phyloP scores from a whole-genome alignment of 2,329 filamentous ascomycete species.

The Lasiodiplodia gonubiensis region DNA sequence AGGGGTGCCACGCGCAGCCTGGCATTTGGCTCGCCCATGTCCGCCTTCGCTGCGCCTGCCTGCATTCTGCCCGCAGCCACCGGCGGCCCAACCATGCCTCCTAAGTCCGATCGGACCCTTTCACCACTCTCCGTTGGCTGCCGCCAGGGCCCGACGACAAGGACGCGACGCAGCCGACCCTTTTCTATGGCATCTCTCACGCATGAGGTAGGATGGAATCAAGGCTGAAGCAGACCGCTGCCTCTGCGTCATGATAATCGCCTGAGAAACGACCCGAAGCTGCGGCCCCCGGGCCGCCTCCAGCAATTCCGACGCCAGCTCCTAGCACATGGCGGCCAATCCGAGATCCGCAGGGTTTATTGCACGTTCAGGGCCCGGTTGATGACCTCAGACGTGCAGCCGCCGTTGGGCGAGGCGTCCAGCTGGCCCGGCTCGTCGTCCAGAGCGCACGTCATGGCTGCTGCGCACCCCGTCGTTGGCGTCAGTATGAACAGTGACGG shows the following conservation, averaged over 20 bases:
- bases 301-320: not conserved
- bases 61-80: conserved; percentile 1
- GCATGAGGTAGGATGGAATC: not conserved
- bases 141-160: not conserved
- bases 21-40: not conserved
- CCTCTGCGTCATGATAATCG: not conserved
- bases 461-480: not conserved
- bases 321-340: not conserved
- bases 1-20: conserved; percentile 26
- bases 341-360: not conserved
- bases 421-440: not conserved
- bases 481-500: too few relatives aligned
- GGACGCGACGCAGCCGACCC: not conserved
- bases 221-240: not conserved
- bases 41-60: not conserved
- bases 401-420: not conserved
- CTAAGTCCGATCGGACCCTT: not conserved
- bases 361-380: not conserved
- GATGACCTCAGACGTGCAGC: conserved; percentile 20
- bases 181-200: not conserved
- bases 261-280: conserved; percentile 10
- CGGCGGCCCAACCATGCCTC: not conserved
- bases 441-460: conserved; percentile 1
- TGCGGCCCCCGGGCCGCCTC: not conserved
- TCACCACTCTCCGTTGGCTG: not conserved